A percentile compares a stretch with the other conserved stretches of the same genome.
phyloP scores from a whole-genome alignment of 306 rosid genomes.

The Ormosia emarginata region DNA sequence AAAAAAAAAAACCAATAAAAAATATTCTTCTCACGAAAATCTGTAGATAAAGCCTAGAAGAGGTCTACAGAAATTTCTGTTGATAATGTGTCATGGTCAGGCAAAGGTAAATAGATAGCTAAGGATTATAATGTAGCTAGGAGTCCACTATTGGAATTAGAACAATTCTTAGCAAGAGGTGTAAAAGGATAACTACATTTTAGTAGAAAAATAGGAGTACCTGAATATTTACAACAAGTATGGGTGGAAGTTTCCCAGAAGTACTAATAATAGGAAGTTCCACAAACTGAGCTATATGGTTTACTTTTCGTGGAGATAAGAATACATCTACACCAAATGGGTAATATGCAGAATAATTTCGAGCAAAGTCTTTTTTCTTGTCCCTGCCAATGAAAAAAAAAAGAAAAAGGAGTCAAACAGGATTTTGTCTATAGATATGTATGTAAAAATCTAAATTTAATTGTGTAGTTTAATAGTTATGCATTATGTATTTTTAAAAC shows the following conservation, averaged over 20 bases:
- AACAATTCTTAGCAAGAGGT: not conserved
- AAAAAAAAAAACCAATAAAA: not conserved
- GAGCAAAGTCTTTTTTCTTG: conserved; percentile 84
- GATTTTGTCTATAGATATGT: not conserved
- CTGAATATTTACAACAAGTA: conserved; percentile 95
- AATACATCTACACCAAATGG: conserved; percentile 96
- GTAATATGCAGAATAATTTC: conserved; percentile 72
- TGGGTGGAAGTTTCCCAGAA: conserved; percentile 63
- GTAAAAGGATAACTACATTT: not conserved
- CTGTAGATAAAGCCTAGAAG: not conserved
- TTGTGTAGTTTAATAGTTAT: not conserved
- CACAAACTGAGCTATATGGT: conserved; percentile 84
- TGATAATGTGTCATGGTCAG: not conserved
- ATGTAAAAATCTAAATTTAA: not conserved
- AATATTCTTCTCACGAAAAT: not conserved
- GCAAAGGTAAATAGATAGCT: not conserved
- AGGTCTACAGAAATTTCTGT: not conserved
- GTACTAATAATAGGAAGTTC: conserved; percentile 61
- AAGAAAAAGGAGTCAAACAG: not conserved
- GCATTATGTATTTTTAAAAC: conserved; percentile 7
- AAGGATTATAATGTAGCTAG: not conserved
- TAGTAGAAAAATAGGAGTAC: conserved; percentile 31
- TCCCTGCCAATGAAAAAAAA: conserved; percentile 57
- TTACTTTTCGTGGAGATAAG: conserved; percentile 76
- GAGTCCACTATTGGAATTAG: not conserved